Percentiles rank a stretch among this genome's conserved stretches.
phyloP scores from a whole-genome alignment of 345 rosid genomes.

The Linum lewisii region DNA sequence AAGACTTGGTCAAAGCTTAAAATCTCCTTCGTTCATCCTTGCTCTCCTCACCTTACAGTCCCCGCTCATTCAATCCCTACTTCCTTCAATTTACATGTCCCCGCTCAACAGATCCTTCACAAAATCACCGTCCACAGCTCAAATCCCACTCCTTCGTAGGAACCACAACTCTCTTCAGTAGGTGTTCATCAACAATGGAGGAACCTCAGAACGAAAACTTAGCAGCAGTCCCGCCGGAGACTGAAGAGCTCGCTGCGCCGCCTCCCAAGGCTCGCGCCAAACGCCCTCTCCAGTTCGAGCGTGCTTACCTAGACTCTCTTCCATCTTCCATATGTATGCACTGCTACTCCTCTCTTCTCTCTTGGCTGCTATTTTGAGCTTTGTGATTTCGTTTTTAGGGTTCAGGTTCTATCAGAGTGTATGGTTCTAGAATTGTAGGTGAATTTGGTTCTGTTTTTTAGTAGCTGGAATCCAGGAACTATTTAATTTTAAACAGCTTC shows the following conservation, averaged over 20 bases:
- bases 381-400: neutral
- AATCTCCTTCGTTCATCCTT: too few species aligned
- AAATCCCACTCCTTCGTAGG: neutral
- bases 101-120: too few species aligned
- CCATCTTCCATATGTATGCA: slow-evolving; percentile 71
- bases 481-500: too few species aligned
- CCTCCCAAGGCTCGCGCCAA: slow-evolving; percentile 62
- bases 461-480: too few species aligned
- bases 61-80: too few species aligned
- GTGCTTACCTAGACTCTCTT: slow-evolving; percentile 76
- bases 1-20: too few species aligned
- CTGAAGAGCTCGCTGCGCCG: slow-evolving; percentile 53
- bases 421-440: neutral
- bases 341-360: neutral
- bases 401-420: neutral
- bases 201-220: slow-evolving; percentile 33
- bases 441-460: too few species aligned
- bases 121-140: too few species aligned
- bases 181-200: slow-evolving; percentile 25
- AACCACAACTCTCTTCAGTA: neutral
- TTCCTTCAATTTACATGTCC: too few species aligned
- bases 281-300: slow-evolving; percentile 92
- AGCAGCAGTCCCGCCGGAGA: slow-evolving; percentile 21
- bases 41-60: too few species aligned
- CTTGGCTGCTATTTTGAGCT: too few species aligned